These are phyloP conservation scores for Ophiosphaerella herpotricha DNA, from an alignment of 2,329 filamentous ascomycete species.

Conservation along the genomic window DNA sequence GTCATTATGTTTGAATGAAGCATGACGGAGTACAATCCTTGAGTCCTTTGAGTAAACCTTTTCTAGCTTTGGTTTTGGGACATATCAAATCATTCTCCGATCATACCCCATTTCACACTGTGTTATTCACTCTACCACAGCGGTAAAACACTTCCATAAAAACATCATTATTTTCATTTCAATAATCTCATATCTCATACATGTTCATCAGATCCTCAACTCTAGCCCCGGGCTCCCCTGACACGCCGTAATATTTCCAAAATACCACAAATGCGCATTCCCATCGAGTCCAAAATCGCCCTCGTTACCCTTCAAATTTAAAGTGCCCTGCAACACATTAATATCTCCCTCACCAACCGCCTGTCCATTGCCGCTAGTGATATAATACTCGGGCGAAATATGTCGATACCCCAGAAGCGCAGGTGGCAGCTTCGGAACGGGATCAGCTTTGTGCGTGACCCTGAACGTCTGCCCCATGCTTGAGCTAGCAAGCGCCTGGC, in stretches of 20 bases:
- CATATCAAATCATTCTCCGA: too few relatives aligned
- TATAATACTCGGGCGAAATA: conserved; percentile 70
- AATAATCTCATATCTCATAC: background rate
- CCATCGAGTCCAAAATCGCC: conserved; percentile 32
- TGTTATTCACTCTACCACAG: too few relatives aligned
- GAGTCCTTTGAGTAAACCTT: too few relatives aligned
- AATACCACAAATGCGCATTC: conserved; percentile 43
- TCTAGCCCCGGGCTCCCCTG: conserved; percentile 33
- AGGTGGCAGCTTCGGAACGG: conserved; percentile 70
- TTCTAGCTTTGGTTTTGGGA: too few relatives aligned
- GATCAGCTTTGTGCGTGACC: conserved; percentile 69
- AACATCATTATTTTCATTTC: background rate
- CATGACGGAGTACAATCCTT: too few relatives aligned
- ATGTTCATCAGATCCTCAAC: conserved; percentile 14
- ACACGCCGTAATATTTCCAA: conserved; percentile 41
- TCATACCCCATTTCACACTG: too few relatives aligned
- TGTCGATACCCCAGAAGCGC: conserved; percentile 66
- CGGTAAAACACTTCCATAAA: background rate
- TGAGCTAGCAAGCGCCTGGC: conserved; percentile 59
- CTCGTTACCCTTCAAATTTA: conserved; percentile 38
- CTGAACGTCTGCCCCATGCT: conserved; percentile 61
- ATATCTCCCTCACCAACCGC: conserved; percentile 27
- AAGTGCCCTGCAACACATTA: conserved; percentile 16
- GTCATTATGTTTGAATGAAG: too few relatives aligned
- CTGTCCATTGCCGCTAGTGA: conserved; percentile 31